phyloP scores from a whole-genome alignment of 345 rosid species.

The Salix exigua region DNA sequence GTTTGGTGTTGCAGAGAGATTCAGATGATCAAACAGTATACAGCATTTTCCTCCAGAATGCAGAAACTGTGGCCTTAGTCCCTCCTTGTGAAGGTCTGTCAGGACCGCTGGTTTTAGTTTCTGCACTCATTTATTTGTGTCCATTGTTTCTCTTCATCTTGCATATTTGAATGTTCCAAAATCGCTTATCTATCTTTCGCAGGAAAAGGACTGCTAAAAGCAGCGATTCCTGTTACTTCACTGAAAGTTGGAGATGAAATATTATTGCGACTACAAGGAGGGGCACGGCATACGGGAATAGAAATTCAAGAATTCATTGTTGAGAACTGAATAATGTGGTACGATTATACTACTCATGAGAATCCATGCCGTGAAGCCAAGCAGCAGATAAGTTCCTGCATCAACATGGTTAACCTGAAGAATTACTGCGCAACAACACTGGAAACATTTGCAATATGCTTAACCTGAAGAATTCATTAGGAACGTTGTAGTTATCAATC shows the following conservation, averaged over 20 bases:
- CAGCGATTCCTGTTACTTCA: constrained; percentile 61
- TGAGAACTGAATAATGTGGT: constrained; percentile 44
- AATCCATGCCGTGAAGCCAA: too few species aligned
- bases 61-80: constrained; percentile 73
- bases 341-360: too few species aligned
- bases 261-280: constrained; percentile 62
- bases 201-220: constrained; percentile 37
- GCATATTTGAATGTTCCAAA: neutral
- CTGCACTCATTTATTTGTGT: neutral
- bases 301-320: constrained; percentile 81
- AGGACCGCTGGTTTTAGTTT: neutral
- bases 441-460: too few species aligned
- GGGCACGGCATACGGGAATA: constrained; percentile 82
- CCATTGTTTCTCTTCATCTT: neutral
- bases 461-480: too few species aligned
- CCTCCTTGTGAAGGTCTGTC: constrained; percentile 50
- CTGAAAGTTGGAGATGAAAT: constrained; percentile 64
- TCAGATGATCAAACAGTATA: constrained; percentile 33
- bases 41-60: constrained; percentile 74
- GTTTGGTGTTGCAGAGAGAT: constrained; percentile 37
- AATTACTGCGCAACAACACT: too few species aligned
- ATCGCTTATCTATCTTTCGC: constrained; percentile 10
- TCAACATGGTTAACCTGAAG: too few species aligned
- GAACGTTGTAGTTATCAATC: too few species aligned
- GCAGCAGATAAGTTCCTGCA: too few species aligned